Base-by-base conservation (phyloP, 306 rosid species). In the Cucumis cinereus region DNA sequence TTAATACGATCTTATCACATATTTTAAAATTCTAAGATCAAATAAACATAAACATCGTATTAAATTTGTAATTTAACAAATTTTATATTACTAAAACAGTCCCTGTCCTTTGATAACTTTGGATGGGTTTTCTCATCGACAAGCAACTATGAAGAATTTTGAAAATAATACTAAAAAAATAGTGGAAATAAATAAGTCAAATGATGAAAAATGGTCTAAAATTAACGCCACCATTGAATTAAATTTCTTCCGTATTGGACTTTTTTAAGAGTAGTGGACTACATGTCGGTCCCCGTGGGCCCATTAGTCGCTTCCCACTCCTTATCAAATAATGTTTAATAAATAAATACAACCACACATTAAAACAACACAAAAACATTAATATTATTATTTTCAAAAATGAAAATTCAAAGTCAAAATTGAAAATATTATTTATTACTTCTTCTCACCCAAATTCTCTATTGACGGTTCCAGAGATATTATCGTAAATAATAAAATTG, bases 241-340 rank as follows among this genome's bases (percentile, higher is more conserved):
- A 24, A 41, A 5, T 49, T 47, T 71, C 40, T 68, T 41, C 23
- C 12, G 0, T 20, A 69, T 22, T 45, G 15, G 75, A 70, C 41
- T 72, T 71, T 71, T 30, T 30, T 28, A 50, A 53, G 45, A 72
- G 61, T 72, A 72, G 76, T 50, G 76, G 60, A 72, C 26, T 72
- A 49, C 76, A 28, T 72, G 61, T 72, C 75, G 40, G 35, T 47
- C 38, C 2, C 8, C 41, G 4, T 49, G 75, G 35, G 41, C 58
- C 75, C 59, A 45, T 71, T 71, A 50, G 60, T 71, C 45, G 76
- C 41, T 49, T 47, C 60, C 76, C 59, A 49, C 76, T 71, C 76
- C 3, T 71, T 50, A 8, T 47, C 23, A 17, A 69, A 69, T 4
- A 2, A 3, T 12, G 57, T 23, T 71, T 50, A 30, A 3, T 30